Base-by-base conservation (phyloP, 768 basidiomycete species). In the Strobilomyces echinocephalus region DNA sequence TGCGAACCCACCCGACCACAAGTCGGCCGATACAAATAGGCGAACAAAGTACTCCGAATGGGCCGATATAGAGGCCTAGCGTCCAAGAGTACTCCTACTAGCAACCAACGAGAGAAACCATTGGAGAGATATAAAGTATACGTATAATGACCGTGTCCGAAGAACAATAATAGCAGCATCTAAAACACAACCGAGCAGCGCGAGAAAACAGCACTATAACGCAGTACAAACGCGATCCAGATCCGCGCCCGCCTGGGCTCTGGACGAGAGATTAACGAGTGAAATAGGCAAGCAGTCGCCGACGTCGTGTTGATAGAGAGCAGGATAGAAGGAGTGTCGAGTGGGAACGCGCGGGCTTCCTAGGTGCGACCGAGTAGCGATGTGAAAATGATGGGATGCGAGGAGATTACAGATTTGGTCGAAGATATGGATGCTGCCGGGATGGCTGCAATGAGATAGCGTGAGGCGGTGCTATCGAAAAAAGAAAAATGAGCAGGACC, bases 11-110 rank as follows among this genome's bases (percentile, higher is more conserved):
- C 15, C 26, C 15, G 33, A 45, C 36, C 38, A 41, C n/a, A 8
- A 28, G 21, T 53, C 53, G 55, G 62, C 61, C 61, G 62, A 60
- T 33, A 41, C 30, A 35, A 34, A 18, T 15, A 21, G 8, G 38
- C 21, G 20, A 41, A n/a, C 20, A 49, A 44, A 16, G 21, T 42
- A 10, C 31, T 18, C 57, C 57, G 43, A 45, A 52, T n/a, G 18
- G 18, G 41, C 50, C 54, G 59, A 60, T 12, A 60, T 12, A 26
- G 16, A 20, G n/a, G 10, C 21, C 9, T 4, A 53, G 16, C 24
- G 34, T 43, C 49, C n/a, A 26, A 16, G 18, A 20, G 33, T n/a
- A 24, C 26, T 18, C n/a, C n/a, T n/a, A n/a, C n/a, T n/a, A 16
- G 36, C 36, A 36, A 11, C 15, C 36, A 16, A 11, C 16, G 36